A percentile compares a stretch with the other conserved stretches of the same genome.
Conservation (phyloP, 23 red algal genomes). For the Chondrus crispus region DNA sequence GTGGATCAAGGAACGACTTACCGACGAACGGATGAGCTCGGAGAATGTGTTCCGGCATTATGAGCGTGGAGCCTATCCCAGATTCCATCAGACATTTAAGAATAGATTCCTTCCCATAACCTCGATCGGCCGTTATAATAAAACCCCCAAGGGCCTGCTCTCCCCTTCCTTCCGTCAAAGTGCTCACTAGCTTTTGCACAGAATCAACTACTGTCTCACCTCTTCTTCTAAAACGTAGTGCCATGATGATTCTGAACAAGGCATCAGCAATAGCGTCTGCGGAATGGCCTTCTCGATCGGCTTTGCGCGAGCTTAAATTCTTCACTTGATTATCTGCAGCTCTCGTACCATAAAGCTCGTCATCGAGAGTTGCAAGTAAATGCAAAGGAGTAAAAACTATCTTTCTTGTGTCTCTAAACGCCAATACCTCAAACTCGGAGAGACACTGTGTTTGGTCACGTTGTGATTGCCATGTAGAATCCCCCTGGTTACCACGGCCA, state of each 20-base stretch:
- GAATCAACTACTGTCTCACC: not conserved
- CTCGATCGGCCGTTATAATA: not conserved
- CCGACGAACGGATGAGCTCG: not conserved
- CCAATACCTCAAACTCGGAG: not conserved
- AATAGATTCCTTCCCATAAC: not conserved
- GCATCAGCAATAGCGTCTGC: not conserved
- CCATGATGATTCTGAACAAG: not conserved
- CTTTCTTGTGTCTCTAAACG: not conserved
- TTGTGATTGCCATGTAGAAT: not conserved
- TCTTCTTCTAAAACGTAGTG: conserved; percentile 3
- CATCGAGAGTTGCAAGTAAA: not conserved
- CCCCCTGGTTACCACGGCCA: not conserved
- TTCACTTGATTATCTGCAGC: conserved; percentile 19
- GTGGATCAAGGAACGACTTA: not conserved
- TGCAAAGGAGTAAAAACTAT: not conserved
- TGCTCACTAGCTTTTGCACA: not conserved
- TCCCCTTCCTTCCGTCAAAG: not conserved
- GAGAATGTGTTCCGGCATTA: not conserved
- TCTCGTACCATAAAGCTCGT: not conserved
- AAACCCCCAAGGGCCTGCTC: not conserved
- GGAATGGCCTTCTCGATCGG: not conserved
- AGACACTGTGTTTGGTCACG: not conserved
- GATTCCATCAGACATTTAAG: not conserved
- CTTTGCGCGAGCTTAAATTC: not conserved
- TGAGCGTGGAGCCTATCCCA: not conserved